Conservation (phyloP, 2,329 filamentous ascomycete genomes). For the Trichoderma arundinaceum region DNA sequence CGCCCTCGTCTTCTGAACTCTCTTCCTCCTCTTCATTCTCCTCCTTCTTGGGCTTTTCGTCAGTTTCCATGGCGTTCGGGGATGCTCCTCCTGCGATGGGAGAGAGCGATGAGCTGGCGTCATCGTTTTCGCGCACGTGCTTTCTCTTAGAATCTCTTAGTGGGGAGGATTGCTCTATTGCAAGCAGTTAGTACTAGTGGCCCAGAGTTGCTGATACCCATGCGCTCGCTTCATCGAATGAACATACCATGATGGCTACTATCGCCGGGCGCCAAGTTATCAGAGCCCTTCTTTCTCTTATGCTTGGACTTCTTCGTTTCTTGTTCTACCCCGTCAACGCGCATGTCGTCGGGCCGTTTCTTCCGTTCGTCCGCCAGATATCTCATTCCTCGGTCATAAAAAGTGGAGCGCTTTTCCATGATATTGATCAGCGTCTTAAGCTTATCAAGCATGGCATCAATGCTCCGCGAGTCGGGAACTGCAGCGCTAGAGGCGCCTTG, state of each 20-base stretch:
- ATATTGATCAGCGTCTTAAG: conserved; percentile 69
- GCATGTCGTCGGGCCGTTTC: conserved; percentile 61
- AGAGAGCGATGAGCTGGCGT: conserved; percentile 65
- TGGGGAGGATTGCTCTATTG: conserved; percentile 60
- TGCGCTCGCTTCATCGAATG: background rate
- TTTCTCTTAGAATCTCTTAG: conserved; percentile 60
- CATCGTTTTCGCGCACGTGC: conserved; percentile 58
- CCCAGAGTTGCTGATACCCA: background rate
- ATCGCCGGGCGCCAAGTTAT: conserved; percentile 60
- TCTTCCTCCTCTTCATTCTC: conserved; percentile 54
- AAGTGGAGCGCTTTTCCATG: conserved; percentile 69
- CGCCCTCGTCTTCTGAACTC: conserved; percentile 64
- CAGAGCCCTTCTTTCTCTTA: conserved; percentile 78
- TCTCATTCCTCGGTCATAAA: conserved; percentile 76
- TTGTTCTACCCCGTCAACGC: conserved; percentile 53
- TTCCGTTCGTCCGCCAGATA: conserved; percentile 70
- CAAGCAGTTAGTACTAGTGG: conserved; percentile 3
- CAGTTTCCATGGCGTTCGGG: conserved; percentile 64
- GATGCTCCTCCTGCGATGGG: conserved; percentile 53
- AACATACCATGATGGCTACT: conserved; percentile 42
- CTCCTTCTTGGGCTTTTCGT: conserved; percentile 56
- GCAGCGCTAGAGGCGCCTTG: conserved; percentile 60
- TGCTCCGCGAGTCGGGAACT: conserved; percentile 67
- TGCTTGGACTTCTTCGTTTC: conserved; percentile 67
- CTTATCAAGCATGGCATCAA: conserved; percentile 67